A percentile compares a stretch with the other conserved stretches of the same genome.
Evolutionary conservation across 139 green algal species (phyloP).

Genomic region (Bryopsis sp.): DNA sequence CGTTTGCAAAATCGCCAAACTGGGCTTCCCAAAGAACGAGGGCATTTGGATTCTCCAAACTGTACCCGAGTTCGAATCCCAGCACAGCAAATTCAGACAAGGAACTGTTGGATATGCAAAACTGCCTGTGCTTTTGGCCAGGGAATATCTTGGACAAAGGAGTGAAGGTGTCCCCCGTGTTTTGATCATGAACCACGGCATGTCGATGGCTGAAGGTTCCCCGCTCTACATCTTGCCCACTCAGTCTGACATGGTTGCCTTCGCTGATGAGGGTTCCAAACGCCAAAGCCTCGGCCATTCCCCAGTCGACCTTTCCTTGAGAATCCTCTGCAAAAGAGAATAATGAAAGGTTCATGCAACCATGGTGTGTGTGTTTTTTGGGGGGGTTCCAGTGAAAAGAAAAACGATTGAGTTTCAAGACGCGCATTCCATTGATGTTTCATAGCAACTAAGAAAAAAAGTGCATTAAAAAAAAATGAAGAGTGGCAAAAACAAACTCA

Average conservation of each 20-base stretch:
- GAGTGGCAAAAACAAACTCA: conserved; percentile 12
- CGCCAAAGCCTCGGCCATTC: conserved; percentile 86
- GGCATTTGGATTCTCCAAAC: conserved; percentile 92
- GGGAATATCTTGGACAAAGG: conserved; percentile 74
- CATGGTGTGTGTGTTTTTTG: too few relatives aligned
- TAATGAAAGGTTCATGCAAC: neutral
- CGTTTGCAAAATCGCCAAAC: conserved; percentile 98
- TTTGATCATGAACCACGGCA: conserved; percentile 78
- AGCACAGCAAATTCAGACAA: conserved; percentile 94
- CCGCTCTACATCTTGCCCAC: conserved; percentile 94
- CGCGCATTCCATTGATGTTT: too few relatives aligned
- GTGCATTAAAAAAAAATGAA: too few relatives aligned
- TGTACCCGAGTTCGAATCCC: conserved; percentile 97
- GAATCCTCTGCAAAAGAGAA: neutral
- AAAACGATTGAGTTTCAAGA: too few relatives aligned
- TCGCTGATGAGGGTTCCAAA: conserved; percentile 89
- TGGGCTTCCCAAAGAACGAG: conserved; percentile 95
- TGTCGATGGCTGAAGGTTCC: conserved; percentile 96
- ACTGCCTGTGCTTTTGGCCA: conserved; percentile 57
- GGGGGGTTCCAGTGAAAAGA: too few relatives aligned
- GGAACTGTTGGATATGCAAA: conserved; percentile 68
- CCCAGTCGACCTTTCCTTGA: conserved; percentile 73
- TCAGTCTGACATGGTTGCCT: conserved; percentile 95
- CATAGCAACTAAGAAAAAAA: too few relatives aligned
- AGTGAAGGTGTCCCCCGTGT: conserved; percentile 41